phyloP scores from a whole-genome alignment of 345 rosid genomes.

The Rhodamnia argentea region DNA sequence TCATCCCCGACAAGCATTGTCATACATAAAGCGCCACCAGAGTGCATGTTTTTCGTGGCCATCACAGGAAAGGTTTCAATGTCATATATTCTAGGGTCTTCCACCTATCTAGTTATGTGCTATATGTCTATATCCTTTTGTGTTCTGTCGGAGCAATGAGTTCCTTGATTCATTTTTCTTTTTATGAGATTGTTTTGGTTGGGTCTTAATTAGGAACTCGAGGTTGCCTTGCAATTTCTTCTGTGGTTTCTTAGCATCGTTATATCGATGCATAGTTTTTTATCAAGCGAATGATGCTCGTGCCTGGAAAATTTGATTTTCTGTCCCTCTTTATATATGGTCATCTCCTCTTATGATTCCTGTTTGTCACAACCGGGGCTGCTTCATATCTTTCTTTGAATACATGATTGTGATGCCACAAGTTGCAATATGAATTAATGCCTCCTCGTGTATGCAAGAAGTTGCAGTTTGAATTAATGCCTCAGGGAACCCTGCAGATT shows the following conservation, averaged over 20 bases:
- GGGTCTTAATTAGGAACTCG: not conserved
- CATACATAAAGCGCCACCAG: not conserved
- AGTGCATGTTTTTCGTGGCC: not conserved
- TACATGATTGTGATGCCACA: not conserved
- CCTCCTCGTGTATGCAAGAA: not conserved
- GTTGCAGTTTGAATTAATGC: not conserved
- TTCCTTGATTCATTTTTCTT: not conserved
- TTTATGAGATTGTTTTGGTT: not conserved
- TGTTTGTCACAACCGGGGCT: not conserved
- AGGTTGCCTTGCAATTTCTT: not conserved
- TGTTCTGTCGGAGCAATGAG: not conserved
- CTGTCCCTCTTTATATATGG: not conserved
- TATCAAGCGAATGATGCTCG: not conserved
- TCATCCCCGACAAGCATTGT: not conserved
- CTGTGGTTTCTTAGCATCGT: not conserved
- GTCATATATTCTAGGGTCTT: not conserved
- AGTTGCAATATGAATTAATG: not conserved
- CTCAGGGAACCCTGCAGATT: not conserved
- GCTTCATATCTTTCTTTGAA: not conserved
- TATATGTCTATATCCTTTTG: not conserved
- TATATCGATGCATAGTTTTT: not conserved
- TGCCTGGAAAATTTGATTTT: not conserved
- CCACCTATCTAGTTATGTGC: not conserved
- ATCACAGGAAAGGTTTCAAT: not conserved
- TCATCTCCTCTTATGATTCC: not conserved